phyloP scores from a whole-genome alignment of 2,329 filamentous ascomycete genomes.

The Capronia coronata region DNA sequence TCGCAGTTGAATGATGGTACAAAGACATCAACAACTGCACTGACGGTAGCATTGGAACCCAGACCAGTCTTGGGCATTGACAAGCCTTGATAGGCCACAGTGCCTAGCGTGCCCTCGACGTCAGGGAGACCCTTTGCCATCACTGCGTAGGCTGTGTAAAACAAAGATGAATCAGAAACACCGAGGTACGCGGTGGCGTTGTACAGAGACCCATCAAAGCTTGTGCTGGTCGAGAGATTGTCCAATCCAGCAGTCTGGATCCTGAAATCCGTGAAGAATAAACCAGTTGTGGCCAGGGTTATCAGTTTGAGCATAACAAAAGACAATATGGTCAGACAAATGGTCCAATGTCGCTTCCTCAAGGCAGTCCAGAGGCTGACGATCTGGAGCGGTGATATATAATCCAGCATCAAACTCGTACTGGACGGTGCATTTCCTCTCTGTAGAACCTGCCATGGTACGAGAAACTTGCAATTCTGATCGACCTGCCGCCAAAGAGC shows the following conservation, averaged over 20 bases:
- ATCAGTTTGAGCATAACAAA: conserved; percentile 31
- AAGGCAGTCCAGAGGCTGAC: conserved; percentile 27
- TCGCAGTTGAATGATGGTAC: conserved; percentile 19
- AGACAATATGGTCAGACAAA: conserved; percentile 26
- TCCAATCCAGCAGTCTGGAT: background rate
- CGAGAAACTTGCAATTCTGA: conserved; percentile 28
- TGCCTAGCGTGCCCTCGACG: conserved; percentile 1
- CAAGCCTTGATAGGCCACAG: conserved; percentile 14
- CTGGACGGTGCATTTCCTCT: conserved; percentile 13
- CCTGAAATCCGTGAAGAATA: conserved; percentile 29
- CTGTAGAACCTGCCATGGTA: conserved; percentile 31
- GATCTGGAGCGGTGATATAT: conserved; percentile 30
- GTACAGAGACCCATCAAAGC: conserved; percentile 15
- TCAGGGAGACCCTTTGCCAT: conserved; percentile 8
- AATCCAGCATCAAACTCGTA: conserved; percentile 31
- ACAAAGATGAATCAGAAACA: conserved; percentile 13
- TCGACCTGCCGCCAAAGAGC: conserved; percentile 34
- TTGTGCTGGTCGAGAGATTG: background rate
- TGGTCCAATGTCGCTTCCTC: conserved; percentile 28
- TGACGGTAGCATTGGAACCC: background rate
- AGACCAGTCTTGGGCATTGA: background rate
- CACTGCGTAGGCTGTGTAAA: conserved; percentile 20
- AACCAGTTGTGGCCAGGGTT: conserved; percentile 27
- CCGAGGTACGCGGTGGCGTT: background rate
- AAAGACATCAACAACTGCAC: conserved; percentile 10